A percentile compares a stretch with the other conserved stretches of the same genome.
Conservation (phyloP, 2,329 filamentous ascomycete genomes). For the Bipolaris cookei region DNA sequence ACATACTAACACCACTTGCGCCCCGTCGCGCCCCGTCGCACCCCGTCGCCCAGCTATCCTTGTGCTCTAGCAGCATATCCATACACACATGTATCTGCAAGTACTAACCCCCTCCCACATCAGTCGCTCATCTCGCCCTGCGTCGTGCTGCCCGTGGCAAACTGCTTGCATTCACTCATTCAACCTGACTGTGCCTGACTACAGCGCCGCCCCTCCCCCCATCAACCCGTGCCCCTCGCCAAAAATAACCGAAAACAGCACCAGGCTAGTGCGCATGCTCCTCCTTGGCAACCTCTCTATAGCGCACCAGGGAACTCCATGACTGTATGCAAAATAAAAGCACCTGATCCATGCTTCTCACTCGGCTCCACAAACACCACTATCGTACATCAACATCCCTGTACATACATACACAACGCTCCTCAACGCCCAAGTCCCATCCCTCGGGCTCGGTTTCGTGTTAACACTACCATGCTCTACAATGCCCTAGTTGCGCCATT, state of each 20-base stretch:
- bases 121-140: background rate
- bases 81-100: no score
- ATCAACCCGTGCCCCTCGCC: slow-evolving; percentile 15
- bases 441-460: slow-evolving; percentile 9
- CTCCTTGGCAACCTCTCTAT: slow-evolving; percentile 15
- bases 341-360: slow-evolving; percentile 18
- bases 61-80: no score
- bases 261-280: slow-evolving; percentile 4
- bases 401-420: slow-evolving; percentile 7
- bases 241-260: slow-evolving; percentile 16
- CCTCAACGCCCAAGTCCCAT: slow-evolving; percentile 24
- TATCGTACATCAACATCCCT: slow-evolving; percentile 14
- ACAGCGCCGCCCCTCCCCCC: background rate
- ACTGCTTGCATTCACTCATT: background rate
- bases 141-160: background rate
- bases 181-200: slow-evolving; percentile 7
- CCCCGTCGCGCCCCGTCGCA: background rate
- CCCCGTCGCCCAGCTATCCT: no score
- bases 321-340: slow-evolving; percentile 28
- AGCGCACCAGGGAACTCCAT: slow-evolving; percentile 26
- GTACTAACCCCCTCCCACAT: background rate
- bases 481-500: slow-evolving; percentile 24
- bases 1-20: background rate
- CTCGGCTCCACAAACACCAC: slow-evolving; percentile 14
- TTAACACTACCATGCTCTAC: slow-evolving; percentile 20